Evolutionary conservation across 495 filamentous ascomycete genomes (phyloP).

Genomic region (Aspergillus bridgeri): DNA sequence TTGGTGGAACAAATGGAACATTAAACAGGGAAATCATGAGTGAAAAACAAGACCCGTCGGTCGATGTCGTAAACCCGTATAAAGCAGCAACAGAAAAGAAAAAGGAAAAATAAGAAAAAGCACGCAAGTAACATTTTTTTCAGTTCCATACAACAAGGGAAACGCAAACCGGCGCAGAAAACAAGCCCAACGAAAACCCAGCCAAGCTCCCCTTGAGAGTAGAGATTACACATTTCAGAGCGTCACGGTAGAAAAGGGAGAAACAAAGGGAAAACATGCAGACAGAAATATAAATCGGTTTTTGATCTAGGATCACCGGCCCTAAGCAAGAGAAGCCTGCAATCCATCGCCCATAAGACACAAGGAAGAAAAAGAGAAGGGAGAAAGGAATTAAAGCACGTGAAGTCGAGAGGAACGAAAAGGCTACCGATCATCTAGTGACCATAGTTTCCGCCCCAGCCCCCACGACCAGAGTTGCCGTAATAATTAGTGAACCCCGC

Average conservation of each 20-base stretch:
- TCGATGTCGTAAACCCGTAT: constrained; percentile 9
- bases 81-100: constrained; percentile 11
- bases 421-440: constrained; percentile 39
- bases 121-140: constrained; percentile 20
- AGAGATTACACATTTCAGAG: constrained; percentile 45
- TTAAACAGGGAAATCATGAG: constrained; percentile 6
- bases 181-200: constrained; percentile 30
- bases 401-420: constrained; percentile 15
- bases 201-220: constrained; percentile 47
- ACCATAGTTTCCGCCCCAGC: constrained; percentile 71
- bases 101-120: too few relatives aligned
- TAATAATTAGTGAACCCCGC: constrained; percentile 57
- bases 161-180: constrained; percentile 13
- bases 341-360: constrained; percentile 28
- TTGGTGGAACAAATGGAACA: constrained; percentile 9
- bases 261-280: constrained; percentile 11
- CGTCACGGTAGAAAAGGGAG: constrained; percentile 9
- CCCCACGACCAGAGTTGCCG: constrained; percentile 52
- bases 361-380: not conserved
- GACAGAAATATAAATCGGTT: constrained; percentile 26
- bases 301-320: constrained; percentile 20
- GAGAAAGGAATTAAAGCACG: constrained; percentile 1
- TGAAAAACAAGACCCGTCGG: constrained; percentile 4
- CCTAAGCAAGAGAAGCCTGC: constrained; percentile 21
- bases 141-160: constrained; percentile 26